These are phyloP conservation scores for Posidonia oceanica DNA, from an alignment of 116 monocot genomes.

Conservation along the genomic window DNA sequence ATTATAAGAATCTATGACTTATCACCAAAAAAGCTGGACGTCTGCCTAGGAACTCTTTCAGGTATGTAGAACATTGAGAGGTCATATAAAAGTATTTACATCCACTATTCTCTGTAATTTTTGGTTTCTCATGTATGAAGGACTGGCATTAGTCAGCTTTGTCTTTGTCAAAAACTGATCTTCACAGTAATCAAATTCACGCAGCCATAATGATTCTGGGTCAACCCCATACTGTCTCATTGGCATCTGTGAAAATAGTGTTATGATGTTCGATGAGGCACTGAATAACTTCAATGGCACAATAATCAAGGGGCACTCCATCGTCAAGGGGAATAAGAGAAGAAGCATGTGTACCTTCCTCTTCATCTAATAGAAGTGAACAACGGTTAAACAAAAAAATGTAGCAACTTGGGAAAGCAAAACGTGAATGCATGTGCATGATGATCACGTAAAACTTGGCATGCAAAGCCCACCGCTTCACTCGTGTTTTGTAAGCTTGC, in stretches of 20 bases:
- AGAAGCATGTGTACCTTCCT: slow-evolving; percentile 30
- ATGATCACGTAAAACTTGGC: too few relatives aligned
- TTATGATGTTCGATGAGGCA: slow-evolving; percentile 94
- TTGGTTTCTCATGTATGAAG: not conserved
- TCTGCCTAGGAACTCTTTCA: too few relatives aligned
- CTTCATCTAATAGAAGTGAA: slow-evolving; percentile 47
- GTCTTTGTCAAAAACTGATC: too few relatives aligned
- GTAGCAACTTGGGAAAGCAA: not conserved
- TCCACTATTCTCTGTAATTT: not conserved
- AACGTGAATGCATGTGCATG: not conserved
- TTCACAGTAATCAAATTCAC: too few relatives aligned
- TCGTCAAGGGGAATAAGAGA: slow-evolving; percentile 82
- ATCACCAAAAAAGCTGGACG: too few relatives aligned
- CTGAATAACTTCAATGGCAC: slow-evolving; percentile 80
- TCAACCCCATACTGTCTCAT: slow-evolving; percentile 80
- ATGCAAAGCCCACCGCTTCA: too few relatives aligned
- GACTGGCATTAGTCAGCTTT: too few relatives aligned
- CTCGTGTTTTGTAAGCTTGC: too few relatives aligned
- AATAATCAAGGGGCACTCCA: slow-evolving; percentile 55
- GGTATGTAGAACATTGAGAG: too few relatives aligned
- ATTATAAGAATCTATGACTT: too few relatives aligned
- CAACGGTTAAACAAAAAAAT: not conserved
- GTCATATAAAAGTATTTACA: too few relatives aligned
- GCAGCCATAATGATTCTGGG: too few relatives aligned
- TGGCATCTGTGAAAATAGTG: slow-evolving; percentile 90